Evolutionary conservation across 2,329 filamentous ascomycete genomes (phyloP), one percentile per base, ranked within the genome.

Genomic region (Penicillium sumatraense): DNA sequence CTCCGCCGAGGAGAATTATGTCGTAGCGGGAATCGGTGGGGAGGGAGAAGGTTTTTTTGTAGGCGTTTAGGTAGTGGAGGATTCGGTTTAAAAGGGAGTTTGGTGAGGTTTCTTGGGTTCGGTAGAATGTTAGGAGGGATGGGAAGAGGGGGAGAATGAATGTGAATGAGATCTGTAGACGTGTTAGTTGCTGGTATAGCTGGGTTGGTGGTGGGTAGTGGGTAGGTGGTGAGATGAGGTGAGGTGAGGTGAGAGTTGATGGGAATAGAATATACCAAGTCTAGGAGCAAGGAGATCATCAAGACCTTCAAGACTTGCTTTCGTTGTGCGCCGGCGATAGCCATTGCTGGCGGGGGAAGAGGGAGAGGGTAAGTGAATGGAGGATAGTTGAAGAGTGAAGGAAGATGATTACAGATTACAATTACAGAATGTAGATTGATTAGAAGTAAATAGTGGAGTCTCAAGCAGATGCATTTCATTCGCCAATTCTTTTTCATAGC

Each of bases 61-160:
- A 99, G 42, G 90, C 83, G 72, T 99, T 97, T 49, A 99, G 84
- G 64, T 89, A 93, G 65, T 83, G 81, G 59, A 99, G 84, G 53
- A 98, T 86, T 58, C 84, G 85, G 59, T 91, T 88, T 21, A 99
- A 86, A 27, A 96, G 77, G 1, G 90, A 92, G 54, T 78, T 75
- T 3, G 83, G 78, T 31, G 78, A 71, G 61, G 78, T 75, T 52
- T 97, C 93, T 75, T 87, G 86, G 71, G 91, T 88, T 76, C 91
- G 90, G 80, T 98, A 99, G 83, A 97, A 98, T 68, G 96, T 89
- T 75, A 98, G 89, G 41, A 99, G 88, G 55, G 92, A 93, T 7
- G 93, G 95, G 72, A 98, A 99, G 31, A 99, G 86, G 0, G 95
- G 95, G 8, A 99, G 88, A 71, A 98, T 98, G 72, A 99, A 97